These are phyloP conservation scores for Rhizophora mangle DNA, from an alignment of 345 rosid species.

Conservation along the genomic window DNA sequence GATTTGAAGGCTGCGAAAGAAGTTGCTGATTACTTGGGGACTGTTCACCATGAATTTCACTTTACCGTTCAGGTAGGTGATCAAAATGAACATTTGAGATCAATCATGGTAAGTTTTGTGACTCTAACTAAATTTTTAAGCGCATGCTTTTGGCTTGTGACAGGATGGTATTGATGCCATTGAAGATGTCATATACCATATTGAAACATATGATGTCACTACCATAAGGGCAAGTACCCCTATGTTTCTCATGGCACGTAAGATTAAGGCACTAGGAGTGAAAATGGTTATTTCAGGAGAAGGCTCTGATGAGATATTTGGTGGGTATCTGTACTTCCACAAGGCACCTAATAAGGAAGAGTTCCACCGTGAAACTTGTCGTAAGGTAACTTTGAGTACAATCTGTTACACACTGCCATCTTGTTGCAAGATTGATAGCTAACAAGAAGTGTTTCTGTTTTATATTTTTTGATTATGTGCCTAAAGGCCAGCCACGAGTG, in stretches of 20 bases:
- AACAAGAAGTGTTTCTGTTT: neutral
- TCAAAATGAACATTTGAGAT: neutral
- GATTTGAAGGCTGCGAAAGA: constrained; percentile 82
- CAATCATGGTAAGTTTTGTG: neutral
- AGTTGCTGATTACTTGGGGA: constrained; percentile 85
- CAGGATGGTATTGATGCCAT: constrained; percentile 94
- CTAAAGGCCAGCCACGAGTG: constrained; percentile 85
- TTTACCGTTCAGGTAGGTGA: constrained; percentile 72
- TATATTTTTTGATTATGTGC: constrained; percentile 26
- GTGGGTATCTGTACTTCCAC: constrained; percentile 94
- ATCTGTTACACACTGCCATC: neutral
- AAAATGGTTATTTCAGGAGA: constrained; percentile 99
- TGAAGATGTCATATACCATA: constrained; percentile 87
- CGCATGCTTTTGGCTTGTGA: constrained; percentile 5
- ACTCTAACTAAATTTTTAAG: neutral
- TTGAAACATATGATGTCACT: constrained; percentile 88
- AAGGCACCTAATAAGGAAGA: constrained; percentile 92
- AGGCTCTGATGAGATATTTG: constrained; percentile 90
- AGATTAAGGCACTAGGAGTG: constrained; percentile 89
- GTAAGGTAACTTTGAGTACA: constrained; percentile 44
- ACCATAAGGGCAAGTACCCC: constrained; percentile 91
- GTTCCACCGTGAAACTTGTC: constrained; percentile 84
- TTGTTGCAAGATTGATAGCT: neutral
- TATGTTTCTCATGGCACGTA: constrained; percentile 86
- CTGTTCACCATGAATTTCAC: constrained; percentile 89